A percentile compares a stretch with the other conserved stretches of the same genome.
Conservation (phyloP, 495 filamentous ascomycete genomes). For the Massariosphaeria phaeospora region DNA sequence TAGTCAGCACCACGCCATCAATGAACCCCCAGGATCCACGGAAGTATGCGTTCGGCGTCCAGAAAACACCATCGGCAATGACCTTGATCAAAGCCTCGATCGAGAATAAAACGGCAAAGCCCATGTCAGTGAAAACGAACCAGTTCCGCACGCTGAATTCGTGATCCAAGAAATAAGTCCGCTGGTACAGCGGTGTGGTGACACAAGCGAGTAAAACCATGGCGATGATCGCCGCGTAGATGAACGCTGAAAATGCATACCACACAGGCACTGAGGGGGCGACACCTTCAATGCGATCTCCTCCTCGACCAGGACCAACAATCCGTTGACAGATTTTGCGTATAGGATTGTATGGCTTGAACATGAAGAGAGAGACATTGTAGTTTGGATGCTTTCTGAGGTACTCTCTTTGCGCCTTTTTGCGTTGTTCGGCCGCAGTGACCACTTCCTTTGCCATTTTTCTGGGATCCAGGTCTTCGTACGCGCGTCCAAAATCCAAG, state of each 20-base stretch:
- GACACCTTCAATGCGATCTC: conserved; percentile 77
- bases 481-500: conserved; percentile 63
- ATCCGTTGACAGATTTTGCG: conserved; percentile 81
- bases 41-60: conserved; percentile 96
- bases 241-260: conserved; percentile 88
- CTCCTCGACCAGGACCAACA: conserved; percentile 85
- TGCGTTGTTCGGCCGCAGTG: conserved; percentile 72
- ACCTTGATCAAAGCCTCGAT: conserved; percentile 89
- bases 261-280: conserved; percentile 81
- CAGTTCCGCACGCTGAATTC: conserved; percentile 61
- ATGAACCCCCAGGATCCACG: conserved; percentile 96
- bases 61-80: conserved; percentile 93
- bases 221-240: conserved; percentile 89
- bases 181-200: conserved; percentile 90
- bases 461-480: conserved; percentile 74
- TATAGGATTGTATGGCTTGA: conserved; percentile 68
- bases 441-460: conserved; percentile 87
- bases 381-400: conserved; percentile 81
- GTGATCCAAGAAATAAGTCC: conserved; percentile 64
- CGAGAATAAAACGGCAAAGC: conserved; percentile 84
- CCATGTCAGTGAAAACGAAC: conserved; percentile 89
- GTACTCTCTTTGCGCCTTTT: conserved; percentile 84
- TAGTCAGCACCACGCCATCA: conserved; percentile 86
- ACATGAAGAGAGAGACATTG: conserved; percentile 88
- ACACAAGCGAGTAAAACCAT: conserved; percentile 96